Evolutionary conservation across 345 rosid species (phyloP).

Genomic region (Cardamine chenopodiifolia): DNA sequence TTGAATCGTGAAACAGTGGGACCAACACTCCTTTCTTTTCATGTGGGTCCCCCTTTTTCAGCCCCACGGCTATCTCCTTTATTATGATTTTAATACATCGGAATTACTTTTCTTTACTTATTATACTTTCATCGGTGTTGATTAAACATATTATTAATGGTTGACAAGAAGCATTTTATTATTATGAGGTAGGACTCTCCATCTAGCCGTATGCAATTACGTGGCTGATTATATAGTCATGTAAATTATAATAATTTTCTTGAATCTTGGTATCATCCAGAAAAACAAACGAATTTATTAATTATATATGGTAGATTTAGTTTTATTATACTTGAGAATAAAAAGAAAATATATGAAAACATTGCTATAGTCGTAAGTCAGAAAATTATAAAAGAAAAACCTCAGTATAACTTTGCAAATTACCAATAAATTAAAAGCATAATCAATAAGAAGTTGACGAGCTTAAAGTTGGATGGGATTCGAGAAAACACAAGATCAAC

Average conservation of each 20-base stretch:
- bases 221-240: neutral
- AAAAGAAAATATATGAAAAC: no score
- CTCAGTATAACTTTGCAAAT: neutral
- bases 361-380: no score
- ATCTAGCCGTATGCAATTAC: neutral
- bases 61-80: constrained; percentile 13
- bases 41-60: constrained; percentile 1
- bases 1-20: neutral
- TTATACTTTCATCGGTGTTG: neutral
- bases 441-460: constrained; percentile 13
- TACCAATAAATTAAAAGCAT: neutral
- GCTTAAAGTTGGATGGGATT: constrained; percentile 30
- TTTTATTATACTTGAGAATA: neutral
- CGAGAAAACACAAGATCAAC: constrained; percentile 12
- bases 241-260: neutral
- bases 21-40: constrained; percentile 27
- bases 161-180: neutral
- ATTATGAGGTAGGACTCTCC: no score
- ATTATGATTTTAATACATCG: neutral
- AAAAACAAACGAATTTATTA: neutral
- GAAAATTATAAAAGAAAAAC: neutral
- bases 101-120: neutral
- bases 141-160: neutral
- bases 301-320: neutral
- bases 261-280: neutral